phyloP scores from a whole-genome alignment of 306 rosid species.

The Cucumis sativus region DNA sequence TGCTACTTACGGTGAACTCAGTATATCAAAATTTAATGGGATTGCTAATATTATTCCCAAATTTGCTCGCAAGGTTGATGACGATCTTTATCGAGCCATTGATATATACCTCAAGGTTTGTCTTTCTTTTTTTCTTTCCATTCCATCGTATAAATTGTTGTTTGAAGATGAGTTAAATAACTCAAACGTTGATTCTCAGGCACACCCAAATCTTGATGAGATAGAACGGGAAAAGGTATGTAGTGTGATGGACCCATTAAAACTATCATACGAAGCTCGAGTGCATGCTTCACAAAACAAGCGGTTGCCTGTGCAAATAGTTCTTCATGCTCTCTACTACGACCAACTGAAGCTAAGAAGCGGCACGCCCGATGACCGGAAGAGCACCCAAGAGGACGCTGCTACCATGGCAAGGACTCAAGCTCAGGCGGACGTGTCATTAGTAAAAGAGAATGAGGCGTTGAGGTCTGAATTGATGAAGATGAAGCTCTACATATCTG shows the following conservation, averaged over 20 bases:
- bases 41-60: slow-evolving; percentile 62
- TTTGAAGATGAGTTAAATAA: too few species aligned
- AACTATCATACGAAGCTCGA: slow-evolving; percentile 69
- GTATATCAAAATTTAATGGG: slow-evolving; percentile 49
- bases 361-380: slow-evolving; percentile 24
- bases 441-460: slow-evolving; percentile 69
- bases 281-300: slow-evolving; percentile 86
- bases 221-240: slow-evolving; percentile 79
- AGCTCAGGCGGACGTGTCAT: slow-evolving; percentile 51
- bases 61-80: slow-evolving; percentile 68
- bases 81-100: slow-evolving; percentile 77
- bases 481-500: slow-evolving; percentile 70
- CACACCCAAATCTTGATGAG: slow-evolving; percentile 72
- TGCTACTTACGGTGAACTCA: slow-evolving; percentile 58
- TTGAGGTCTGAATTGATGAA: slow-evolving; percentile 46
- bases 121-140: background rate
- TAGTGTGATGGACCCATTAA: slow-evolving; percentile 72
- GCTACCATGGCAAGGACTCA: slow-evolving; percentile 25
- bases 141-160: too few species aligned
- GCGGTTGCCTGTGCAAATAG: slow-evolving; percentile 67
- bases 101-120: slow-evolving; percentile 78
- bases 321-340: slow-evolving; percentile 81
- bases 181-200: slow-evolving; percentile 18
- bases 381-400: background rate
- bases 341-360: slow-evolving; percentile 71